Evolutionary conservation across 2,329 filamentous ascomycete genomes (phyloP), one percentile per base, ranked within the genome.

Genomic region (Colletotrichum sp.): DNA sequence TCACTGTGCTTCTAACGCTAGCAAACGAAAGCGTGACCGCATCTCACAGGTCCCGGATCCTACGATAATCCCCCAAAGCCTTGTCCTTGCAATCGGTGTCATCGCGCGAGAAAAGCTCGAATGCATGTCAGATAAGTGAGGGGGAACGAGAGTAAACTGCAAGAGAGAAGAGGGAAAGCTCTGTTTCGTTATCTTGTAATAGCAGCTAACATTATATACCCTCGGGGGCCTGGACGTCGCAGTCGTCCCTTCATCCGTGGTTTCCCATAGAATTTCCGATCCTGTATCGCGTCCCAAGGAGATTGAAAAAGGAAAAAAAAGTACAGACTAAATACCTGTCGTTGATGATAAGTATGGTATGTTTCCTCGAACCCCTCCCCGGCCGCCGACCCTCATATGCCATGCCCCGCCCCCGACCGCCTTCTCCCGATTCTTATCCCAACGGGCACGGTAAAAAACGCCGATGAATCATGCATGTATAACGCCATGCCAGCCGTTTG

Each of bases 141-240:
- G 71, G 22, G 48, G 12, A 26, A 8, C 12, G 12, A 26, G n/a
- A 55, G 39, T 32, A 7, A 62, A 30, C n/a, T 52, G 26, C 8
- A n/a, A 48, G 48, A 68, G 67, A 69, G 70, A 52, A 59, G 64
- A 59, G 39, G 44, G 32, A 59, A 26, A 65, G 70, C 59, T 69
- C 48, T 69, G 48, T 52, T 72, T 76, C 36, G 64, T 74, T 66
- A 60, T 74, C 24, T 39, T 74, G 70, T 52, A 66, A 69, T 74
- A 74, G 28, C 59, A 74, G 74, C 74, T 74, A 66, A 30, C 71
- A 74, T 65, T 74, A 76, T 76, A 69, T 76, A 66, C 71, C 65
- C 70, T 44, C 26, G 36, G 60, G 36, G 55, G 48, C 39, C 48
- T 36, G 34, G 24, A 68, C 71, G 48, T 67, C 48, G 64, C 55